Base-by-base conservation (phyloP, 2,329 filamentous ascomycete species). In the Cytospora schulzeri region DNA sequence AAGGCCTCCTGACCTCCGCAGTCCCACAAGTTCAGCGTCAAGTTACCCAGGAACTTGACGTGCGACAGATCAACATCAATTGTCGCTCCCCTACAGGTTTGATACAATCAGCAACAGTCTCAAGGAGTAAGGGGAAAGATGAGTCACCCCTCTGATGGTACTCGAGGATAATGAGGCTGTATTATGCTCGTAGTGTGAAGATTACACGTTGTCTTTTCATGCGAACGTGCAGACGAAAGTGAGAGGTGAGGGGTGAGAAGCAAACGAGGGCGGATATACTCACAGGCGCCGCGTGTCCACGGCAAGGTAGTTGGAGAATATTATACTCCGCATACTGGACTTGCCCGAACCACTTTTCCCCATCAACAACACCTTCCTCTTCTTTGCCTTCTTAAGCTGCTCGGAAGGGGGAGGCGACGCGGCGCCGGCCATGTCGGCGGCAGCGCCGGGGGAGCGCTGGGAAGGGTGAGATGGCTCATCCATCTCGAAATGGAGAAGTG, bases 61-160 rank as follows among this genome's bases (percentile, higher is more conserved):
- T 97, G 95, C 68, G 93, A 97, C 73, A 98, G 91, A 78, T 99
- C 95, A 66, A 99, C 95, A 75, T 99, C 95, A 75, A 99, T 98
- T 15, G 95, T 99, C 1, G 95, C 95, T 70, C 95, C 95, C 63
- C 84, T 86, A 58, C 26, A 50, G 6, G n/a, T 28, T 35, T 29
- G 9, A 50, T 35, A 45, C 38, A 54, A 63, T 67, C 59, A 67
- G 62, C 50, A 53, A 35, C 33, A 35, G 4, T 2, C 33, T 35
- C 33, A 35, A 35, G 33, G 41, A 19, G 41, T 11, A n/a, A 45
- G 17, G 1, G 19, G n/a, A 19, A 45, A 45, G 41, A 45, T 45
- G 41, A 45, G 41, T 7, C 41, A 11, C 33, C 12, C n/a, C n/a
- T n/a, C n/a, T n/a, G n/a, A n/a, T n/a, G n/a, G n/a, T n/a, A n/a